Percentiles rank a stretch among this genome's conserved stretches.
Evolutionary conservation across 2,329 filamentous ascomycete genomes (phyloP).

Genomic region (Penicillium aurantiogriseum): DNA sequence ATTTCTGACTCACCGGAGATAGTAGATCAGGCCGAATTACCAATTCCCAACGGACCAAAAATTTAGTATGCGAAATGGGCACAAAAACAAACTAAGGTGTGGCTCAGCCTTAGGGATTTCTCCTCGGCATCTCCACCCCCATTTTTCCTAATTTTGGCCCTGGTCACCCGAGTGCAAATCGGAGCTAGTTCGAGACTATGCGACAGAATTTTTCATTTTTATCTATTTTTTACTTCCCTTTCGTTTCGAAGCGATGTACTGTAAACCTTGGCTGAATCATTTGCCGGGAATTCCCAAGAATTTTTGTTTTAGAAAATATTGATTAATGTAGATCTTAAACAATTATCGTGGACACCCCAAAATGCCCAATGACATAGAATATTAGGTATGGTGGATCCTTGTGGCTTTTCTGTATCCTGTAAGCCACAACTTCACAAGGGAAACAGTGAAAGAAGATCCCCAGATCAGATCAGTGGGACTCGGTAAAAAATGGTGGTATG

Average conservation of each 20-base stretch:
- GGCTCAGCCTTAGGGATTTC: slow-evolving; percentile 23
- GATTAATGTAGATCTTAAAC: not conserved
- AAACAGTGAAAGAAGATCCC: slow-evolving; percentile 6
- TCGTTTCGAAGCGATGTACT: slow-evolving; percentile 1
- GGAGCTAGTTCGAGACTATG: slow-evolving; percentile 10
- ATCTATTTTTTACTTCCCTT: too few species aligned
- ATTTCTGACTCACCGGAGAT: slow-evolving; percentile 5
- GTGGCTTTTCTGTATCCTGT: slow-evolving; percentile 8
- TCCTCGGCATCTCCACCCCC: slow-evolving; percentile 13
- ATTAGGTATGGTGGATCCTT: not conserved
- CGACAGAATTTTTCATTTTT: not conserved
- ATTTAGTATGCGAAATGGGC: not conserved
- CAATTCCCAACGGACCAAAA: not conserved
- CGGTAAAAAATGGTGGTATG: not conserved
- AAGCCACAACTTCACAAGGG: slow-evolving; percentile 13
- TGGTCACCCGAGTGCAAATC: slow-evolving; percentile 14
- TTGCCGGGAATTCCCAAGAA: not conserved
- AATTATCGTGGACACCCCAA: slow-evolving; percentile 3
- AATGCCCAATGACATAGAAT: slow-evolving; percentile 10
- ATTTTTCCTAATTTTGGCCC: slow-evolving; percentile 12
- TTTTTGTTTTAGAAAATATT: not conserved
- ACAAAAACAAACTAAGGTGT: slow-evolving; percentile 16
- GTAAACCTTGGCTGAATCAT: slow-evolving; percentile 1
- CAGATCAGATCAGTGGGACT: slow-evolving; percentile 23
- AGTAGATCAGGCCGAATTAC: slow-evolving; percentile 8